Evolutionary conservation across 169 alveolate species (phyloP), one percentile per base, ranked within the genome.

Genomic region (Plasmodium yoelii): DNA sequence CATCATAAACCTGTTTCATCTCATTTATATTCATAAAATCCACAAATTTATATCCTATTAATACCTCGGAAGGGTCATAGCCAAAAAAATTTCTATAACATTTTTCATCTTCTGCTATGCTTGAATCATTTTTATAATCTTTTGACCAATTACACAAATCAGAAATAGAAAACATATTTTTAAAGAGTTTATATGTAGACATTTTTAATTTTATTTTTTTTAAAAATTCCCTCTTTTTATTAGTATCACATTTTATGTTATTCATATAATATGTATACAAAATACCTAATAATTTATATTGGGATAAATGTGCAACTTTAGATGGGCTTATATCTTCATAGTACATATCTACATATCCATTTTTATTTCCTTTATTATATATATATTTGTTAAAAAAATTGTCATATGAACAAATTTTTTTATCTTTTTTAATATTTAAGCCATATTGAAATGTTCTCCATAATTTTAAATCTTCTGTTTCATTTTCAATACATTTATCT

Each of bases 251-350:
- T 67, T 88, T 94, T 3, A 94, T 73, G 18, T 88, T 49, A 34
- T 87, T 57, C 56, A 89, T 49, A 42, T 93, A 87, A 63, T 80
- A 53, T 22, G 77, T 71, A 71, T 94, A 87, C 18, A 94, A 74
- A 44, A 95, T 87, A 19, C 94, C 94, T 64, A 93, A 92, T 61
- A 95, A 87, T 73, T 92, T 87, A 77, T 95, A 94, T 69, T 95
- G 97, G n/a, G 97, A 94, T 47, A 95, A 71, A 91, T 95, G 94
- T 15, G 93, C 77, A 46, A 95, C 94, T 75, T 93, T 93, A 42
- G 95, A 80, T 24, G 97, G 97, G 73, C 97, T 95, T 55, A 87
- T 70, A 60, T 87, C 96, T 42, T 93, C 96, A 88, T 77, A 86
- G 82, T 95, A 93, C 5, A 94, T 92, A 63, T 87, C 91, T 3